A percentile compares a stretch with the other conserved stretches of the same genome.
These are phyloP conservation scores for Colletotrichum orchidophilum DNA, from an alignment of 2,329 filamentous ascomycete genomes.

Conservation along the genomic window DNA sequence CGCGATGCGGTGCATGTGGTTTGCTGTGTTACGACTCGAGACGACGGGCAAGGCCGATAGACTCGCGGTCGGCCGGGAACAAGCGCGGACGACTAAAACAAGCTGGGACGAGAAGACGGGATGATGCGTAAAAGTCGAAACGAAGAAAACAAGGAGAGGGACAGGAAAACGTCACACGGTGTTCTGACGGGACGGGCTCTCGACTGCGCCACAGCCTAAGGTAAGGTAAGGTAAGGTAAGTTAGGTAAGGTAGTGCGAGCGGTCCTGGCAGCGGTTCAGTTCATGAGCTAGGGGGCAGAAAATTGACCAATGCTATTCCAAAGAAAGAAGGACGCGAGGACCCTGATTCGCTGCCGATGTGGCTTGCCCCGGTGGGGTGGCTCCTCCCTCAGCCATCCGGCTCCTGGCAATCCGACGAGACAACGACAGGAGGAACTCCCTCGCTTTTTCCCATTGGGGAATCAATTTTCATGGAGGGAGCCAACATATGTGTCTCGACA, in stretches of 20 bases:
- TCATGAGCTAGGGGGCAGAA: slow-evolving; percentile 4
- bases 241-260: too few relatives aligned
- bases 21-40: slow-evolving; percentile 24
- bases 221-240: too few relatives aligned
- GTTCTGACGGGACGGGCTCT: not conserved
- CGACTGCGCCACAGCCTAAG: slow-evolving; percentile 10
- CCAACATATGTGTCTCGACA: not conserved
- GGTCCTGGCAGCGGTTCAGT: not conserved
- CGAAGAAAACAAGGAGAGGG: not conserved
- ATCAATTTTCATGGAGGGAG: not conserved
- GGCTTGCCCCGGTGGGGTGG: slow-evolving; percentile 14
- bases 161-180: not conserved
- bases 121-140: not conserved
- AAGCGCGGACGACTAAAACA: not conserved
- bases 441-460: not conserved
- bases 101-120: not conserved
- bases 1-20: slow-evolving; percentile 11
- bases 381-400: slow-evolving; percentile 11
- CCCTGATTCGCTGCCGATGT: slow-evolving; percentile 7
- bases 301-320: not conserved
- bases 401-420: not conserved
- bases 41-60: not conserved
- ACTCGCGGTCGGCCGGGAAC: not conserved
- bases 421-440: not conserved
- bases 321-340: not conserved